phyloP scores from a whole-genome alignment of 2,329 filamentous ascomycete species.

The Pyricularia sp. region DNA sequence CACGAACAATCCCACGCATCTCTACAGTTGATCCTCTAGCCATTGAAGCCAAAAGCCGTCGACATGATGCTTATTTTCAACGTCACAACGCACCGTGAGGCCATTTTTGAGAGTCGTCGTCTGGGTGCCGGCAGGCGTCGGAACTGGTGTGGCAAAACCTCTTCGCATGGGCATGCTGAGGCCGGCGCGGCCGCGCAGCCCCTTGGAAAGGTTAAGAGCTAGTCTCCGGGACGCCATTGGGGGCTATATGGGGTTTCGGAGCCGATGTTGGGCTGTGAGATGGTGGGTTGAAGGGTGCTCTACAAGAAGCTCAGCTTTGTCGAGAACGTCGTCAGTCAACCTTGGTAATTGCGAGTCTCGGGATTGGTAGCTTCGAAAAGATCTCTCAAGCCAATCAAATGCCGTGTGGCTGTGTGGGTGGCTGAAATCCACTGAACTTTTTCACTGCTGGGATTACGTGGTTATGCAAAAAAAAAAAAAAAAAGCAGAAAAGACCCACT shows the following conservation, averaged over 20 bases:
- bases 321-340: neutral
- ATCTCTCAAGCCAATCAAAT: neutral
- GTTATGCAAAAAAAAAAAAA: neutral
- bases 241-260: conserved; percentile 34
- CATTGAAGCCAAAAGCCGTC: neutral
- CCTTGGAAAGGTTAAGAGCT: conserved; percentile 85
- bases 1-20: neutral
- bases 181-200: conserved; percentile 76
- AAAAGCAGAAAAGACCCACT: neutral
- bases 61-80: neutral
- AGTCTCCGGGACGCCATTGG: conserved; percentile 94
- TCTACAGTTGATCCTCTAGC: neutral
- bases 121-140: conserved; percentile 64
- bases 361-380: conserved; percentile 5
- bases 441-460: too few species aligned
- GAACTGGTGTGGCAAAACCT: conserved; percentile 79
- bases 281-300: conserved; percentile 37
- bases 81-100: conserved; percentile 59
- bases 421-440: neutral
- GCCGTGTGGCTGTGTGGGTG: neutral
- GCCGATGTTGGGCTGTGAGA: conserved; percentile 10
- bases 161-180: conserved; percentile 65
- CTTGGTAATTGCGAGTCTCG: conserved; percentile 2
- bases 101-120: conserved; percentile 95
- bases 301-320: conserved; percentile 16